Percentiles rank a stretch among this genome's conserved stretches.
Evolutionary conservation across 169 alveolate genomes (phyloP).

Genomic region (Eimeria falciformis): DNA sequence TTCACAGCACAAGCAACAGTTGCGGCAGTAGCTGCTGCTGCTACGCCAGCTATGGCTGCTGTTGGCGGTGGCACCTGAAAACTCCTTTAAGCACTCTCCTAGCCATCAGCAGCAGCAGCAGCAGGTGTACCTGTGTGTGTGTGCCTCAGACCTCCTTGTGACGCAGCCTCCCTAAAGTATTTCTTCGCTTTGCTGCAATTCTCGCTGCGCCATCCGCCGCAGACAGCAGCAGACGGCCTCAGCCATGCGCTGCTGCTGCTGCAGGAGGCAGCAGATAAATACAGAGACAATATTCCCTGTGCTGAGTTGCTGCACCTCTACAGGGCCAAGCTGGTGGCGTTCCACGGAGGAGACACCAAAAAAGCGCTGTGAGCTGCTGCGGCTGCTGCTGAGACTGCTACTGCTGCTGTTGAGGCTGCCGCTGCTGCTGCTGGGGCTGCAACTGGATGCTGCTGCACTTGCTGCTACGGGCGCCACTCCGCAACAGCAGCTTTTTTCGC

Average conservation of each 20-base stretch:
- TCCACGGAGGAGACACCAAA: slow-evolving; percentile 48
- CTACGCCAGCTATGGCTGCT: background rate
- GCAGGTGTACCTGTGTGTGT: background rate
- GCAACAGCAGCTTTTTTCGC: background rate
- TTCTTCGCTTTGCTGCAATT: slow-evolving; percentile 60
- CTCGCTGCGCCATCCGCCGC: slow-evolving; percentile 62
- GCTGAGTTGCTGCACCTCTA: slow-evolving; percentile 58
- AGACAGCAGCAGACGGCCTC: slow-evolving; percentile 59
- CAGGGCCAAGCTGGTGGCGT: slow-evolving; percentile 50
- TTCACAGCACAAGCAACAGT: background rate
- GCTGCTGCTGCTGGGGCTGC: slow-evolving; percentile 31
- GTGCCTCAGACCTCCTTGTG: background rate
- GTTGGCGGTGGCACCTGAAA: too few species aligned
- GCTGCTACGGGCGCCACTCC: background rate
- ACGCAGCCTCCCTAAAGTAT: slow-evolving; percentile 45
- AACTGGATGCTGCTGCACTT: slow-evolving; percentile 6
- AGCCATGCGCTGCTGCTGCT: slow-evolving; percentile 67
- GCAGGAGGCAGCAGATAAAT: slow-evolving; percentile 55
- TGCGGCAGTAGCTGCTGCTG: background rate
- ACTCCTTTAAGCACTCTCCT: too few species aligned
- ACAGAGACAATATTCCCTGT: slow-evolving; percentile 18
- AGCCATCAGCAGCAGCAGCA: background rate
- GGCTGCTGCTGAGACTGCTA: too few species aligned
- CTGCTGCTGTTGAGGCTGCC: slow-evolving; percentile 34
- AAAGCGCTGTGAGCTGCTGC: slow-evolving; percentile 43